Evolutionary conservation across 2,329 filamentous ascomycete genomes (phyloP).

Genomic region (Colletotrichum somersetense): DNA sequence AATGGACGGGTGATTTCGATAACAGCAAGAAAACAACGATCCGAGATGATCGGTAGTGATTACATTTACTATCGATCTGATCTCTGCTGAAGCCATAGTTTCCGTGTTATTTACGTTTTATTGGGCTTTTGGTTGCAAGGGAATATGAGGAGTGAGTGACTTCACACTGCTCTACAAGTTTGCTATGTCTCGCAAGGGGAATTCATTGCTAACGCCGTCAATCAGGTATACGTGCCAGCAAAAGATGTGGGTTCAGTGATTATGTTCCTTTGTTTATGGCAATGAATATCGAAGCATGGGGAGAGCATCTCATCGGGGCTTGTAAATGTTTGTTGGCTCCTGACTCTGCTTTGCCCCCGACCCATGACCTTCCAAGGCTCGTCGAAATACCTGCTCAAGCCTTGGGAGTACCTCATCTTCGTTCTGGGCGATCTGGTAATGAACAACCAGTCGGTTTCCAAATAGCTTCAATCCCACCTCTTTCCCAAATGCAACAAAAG

Average conservation of each 20-base stretch:
- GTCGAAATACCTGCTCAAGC: slow-evolving; percentile 68
- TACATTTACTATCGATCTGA: background rate
- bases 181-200: too few species aligned
- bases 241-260: background rate
- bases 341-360: background rate
- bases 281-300: too few species aligned
- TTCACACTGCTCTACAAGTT: background rate
- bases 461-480: slow-evolving; percentile 58
- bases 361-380: slow-evolving; percentile 47
- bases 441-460: slow-evolving; percentile 60
- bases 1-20: too few species aligned
- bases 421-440: slow-evolving; percentile 73
- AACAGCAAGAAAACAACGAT: background rate
- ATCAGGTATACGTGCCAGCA: too few species aligned
- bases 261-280: too few species aligned
- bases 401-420: slow-evolving; percentile 69
- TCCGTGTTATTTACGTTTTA: too few species aligned
- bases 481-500: slow-evolving; percentile 55
- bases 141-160: background rate
- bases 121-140: background rate
- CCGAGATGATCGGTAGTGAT: background rate
- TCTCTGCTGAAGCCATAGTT: background rate
- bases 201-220: background rate
- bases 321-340: slow-evolving; percentile 43
- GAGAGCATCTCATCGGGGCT: slow-evolving; percentile 6